Evolutionary conservation across 139 green algal genomes (phyloP).

Genomic region (Yamagishiella unicocca): DNA sequence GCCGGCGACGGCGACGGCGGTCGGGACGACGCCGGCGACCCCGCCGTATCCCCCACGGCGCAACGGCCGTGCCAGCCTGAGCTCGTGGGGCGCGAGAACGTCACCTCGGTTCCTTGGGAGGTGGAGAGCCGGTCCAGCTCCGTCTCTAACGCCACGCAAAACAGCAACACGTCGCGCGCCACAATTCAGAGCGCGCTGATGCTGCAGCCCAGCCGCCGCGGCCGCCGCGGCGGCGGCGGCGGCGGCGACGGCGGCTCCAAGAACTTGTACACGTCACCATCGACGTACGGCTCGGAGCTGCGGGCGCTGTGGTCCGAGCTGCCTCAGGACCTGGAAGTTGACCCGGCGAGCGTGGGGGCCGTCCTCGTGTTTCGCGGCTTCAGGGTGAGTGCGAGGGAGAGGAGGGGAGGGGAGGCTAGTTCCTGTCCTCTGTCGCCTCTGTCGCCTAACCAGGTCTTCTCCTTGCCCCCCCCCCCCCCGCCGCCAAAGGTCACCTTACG

Average conservation of each 20-base stretch:
- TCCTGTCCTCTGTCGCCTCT: too few relatives aligned
- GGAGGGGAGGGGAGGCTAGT: too few relatives aligned
- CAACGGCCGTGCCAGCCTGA: not conserved
- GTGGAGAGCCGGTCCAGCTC: conserved; percentile 11
- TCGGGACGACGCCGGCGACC: not conserved
- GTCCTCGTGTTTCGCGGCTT: conserved; percentile 36
- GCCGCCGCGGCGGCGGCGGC: not conserved
- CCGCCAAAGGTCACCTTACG: too few relatives aligned
- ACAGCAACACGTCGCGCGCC: not conserved
- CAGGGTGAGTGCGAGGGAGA: conserved; percentile 3
- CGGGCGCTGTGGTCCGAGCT: conserved; percentile 10
- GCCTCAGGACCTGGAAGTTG: not conserved
- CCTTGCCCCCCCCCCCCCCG: too few relatives aligned
- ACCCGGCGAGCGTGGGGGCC: conserved; percentile 1
- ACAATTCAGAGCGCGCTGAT: not conserved
- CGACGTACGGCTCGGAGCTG: conserved; percentile 39
- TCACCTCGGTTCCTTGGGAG: not conserved
- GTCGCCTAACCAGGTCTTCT: not conserved
- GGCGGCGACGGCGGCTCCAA: not conserved
- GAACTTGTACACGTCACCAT: not conserved
- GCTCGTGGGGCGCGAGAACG: not conserved
- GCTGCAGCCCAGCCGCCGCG: not conserved
- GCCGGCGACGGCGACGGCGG: not conserved
- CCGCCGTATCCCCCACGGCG: not conserved
- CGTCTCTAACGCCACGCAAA: not conserved